A percentile compares a stretch with the other conserved stretches of the same genome.
Evolutionary conservation across 805 yeast species (phyloP).

Genomic region (Kodamaea restingae): DNA sequence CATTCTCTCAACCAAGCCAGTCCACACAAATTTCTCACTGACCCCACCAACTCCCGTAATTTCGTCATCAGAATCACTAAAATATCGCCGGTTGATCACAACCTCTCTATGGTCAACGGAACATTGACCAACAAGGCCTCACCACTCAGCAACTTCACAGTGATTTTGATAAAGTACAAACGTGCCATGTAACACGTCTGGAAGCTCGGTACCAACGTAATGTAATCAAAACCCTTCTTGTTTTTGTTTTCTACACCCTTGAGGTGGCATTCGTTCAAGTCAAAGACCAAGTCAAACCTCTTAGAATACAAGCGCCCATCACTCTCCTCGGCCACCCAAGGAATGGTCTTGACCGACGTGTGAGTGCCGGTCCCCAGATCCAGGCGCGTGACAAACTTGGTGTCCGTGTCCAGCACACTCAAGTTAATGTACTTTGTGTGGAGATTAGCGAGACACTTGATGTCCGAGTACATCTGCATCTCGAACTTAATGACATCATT

Average conservation of each 20-base stretch:
- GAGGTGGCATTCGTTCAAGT: conserved; percentile 26
- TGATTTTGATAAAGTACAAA: conserved; percentile 32
- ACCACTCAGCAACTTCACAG: conserved; percentile 28
- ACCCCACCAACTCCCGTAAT: not conserved
- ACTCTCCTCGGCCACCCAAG: conserved; percentile 24
- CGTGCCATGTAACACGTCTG: conserved; percentile 36
- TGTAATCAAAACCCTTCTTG: conserved; percentile 21
- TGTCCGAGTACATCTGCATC: conserved; percentile 32
- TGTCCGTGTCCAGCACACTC: conserved; percentile 20
- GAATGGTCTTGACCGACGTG: conserved; percentile 21
- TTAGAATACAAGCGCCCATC: conserved; percentile 22
- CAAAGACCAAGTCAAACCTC: conserved; percentile 26
- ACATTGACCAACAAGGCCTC: conserved; percentile 30
- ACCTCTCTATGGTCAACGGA: conserved; percentile 31
- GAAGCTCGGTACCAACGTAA: conserved; percentile 38
- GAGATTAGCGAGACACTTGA: conserved; percentile 32
- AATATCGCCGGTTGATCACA: not conserved
- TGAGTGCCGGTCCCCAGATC: conserved; percentile 18
- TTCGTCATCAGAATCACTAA: not conserved
- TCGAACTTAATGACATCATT: conserved; percentile 32
- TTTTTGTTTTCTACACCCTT: conserved; percentile 21
- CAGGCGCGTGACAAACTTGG: conserved; percentile 13
- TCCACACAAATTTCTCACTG: not conserved
- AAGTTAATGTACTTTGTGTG: conserved; percentile 33
- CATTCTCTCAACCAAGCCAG: no score